Evolutionary conservation across 805 yeast species (phyloP).

Genomic region (Candida bentonensis): DNA sequence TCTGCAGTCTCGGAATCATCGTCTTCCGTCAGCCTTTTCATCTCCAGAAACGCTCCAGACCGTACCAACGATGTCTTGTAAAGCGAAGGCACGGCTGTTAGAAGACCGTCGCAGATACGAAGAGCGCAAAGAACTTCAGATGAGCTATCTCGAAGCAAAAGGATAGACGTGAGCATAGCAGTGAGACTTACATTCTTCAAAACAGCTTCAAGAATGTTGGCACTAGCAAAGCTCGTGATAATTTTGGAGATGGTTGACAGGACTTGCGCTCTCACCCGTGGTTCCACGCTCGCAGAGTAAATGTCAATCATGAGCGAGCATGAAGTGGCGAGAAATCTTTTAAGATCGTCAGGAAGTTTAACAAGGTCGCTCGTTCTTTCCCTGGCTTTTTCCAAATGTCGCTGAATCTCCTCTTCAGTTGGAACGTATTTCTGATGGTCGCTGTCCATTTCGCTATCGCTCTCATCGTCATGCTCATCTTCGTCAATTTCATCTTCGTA

Average conservation of each 20-base stretch:
- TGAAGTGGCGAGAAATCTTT: conserved; percentile 13
- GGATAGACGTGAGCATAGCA: conserved; percentile 16
- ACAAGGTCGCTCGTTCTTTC: conserved; percentile 23
- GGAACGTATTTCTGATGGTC: too few species aligned
- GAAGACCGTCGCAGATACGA: conserved; percentile 31
- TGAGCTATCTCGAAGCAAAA: conserved; percentile 17
- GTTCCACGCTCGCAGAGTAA: conserved; percentile 62
- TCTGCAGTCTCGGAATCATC: neutral
- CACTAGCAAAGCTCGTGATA: conserved; percentile 26
- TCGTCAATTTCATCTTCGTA: conserved; percentile 7
- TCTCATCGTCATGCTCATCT: conserved; percentile 4
- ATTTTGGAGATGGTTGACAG: conserved; percentile 42
- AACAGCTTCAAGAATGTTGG: conserved; percentile 10
- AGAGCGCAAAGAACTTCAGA: conserved; percentile 38
- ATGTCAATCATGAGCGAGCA: conserved; percentile 47
- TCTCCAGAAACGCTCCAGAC: conserved; percentile 58
- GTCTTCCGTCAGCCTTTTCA: conserved; percentile 10
- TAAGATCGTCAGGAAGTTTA: conserved; percentile 12
- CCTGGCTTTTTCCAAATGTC: neutral
- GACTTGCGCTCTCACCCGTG: conserved; percentile 42
- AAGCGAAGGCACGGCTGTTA: conserved; percentile 28
- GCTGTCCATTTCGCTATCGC: neutral
- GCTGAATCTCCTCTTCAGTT: neutral
- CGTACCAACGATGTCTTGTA: conserved; percentile 42
- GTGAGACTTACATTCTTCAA: conserved; percentile 16